Evolutionary conservation across 2,329 filamentous ascomycete genomes (phyloP), one percentile per base, ranked within the genome.

Genomic region (Colletotrichum sp.): DNA sequence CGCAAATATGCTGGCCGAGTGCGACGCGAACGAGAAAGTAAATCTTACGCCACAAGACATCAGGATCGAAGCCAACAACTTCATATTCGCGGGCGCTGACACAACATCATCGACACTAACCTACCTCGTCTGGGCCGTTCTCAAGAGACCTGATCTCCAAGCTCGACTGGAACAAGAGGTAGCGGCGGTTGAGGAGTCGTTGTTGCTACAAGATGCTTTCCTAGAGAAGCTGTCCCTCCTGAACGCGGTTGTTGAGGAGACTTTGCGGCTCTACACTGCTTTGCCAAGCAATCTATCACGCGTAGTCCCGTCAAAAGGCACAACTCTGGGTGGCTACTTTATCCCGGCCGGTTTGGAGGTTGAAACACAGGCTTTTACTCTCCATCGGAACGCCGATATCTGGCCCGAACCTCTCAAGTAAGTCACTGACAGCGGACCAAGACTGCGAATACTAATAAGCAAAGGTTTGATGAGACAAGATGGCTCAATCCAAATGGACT

Each of bases 41-140:
- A 13, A 34, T 8, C 51, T 72, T 6, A 38, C 70, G 1, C 43
- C 38, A 5, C 18, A 76, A 1, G 85, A 88, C n/a, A 81, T 88
- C 3, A 69, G 76, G 6, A 76, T 77, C 16, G 84, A 88, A 38
- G 87, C 87, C 0, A 79, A 81, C 15, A 77, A 75, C 0, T 87
- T 86, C 73, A 89, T 90, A 54, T 71, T 87, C 11, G 89, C 87
- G 1, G 88, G 88, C 3, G 87, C 83, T 55, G 88, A 90, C 70
- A 90, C 88, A 0, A 89, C 88, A 0, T 84, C 87, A 3, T 82
- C 83, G 12, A 86, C 86, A 0, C 74, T 90, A 29, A 89, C 87
- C 0, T 90, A 89, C 69, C 78, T 87, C 1, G 76, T 85, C 7
- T 89, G 84, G 84, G 76, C 79, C 3, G 78, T 86, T 12, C 83